Evolutionary conservation across 2,329 filamentous ascomycete species (phyloP).

Genomic region (Colletotrichum sansevieriae): DNA sequence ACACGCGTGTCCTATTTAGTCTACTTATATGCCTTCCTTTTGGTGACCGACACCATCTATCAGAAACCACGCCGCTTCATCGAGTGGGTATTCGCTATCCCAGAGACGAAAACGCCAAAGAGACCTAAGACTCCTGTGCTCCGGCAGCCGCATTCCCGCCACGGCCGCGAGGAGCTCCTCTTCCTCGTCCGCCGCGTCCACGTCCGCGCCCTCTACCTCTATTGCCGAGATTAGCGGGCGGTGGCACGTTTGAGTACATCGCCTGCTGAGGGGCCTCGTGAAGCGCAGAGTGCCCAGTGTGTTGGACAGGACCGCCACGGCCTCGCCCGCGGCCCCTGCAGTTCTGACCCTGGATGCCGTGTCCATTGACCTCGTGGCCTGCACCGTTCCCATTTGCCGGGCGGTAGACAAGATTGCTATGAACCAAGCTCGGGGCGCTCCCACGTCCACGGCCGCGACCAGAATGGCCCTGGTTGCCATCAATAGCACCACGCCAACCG

Average conservation of each 20-base stretch:
- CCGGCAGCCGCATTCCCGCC: constrained; percentile 44
- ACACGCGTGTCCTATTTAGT: constrained; percentile 6
- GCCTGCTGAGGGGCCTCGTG: constrained; percentile 42
- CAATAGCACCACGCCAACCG: constrained; percentile 69
- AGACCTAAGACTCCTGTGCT: constrained; percentile 6
- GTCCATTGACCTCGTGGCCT: constrained; percentile 48
- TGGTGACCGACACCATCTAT: constrained; percentile 22
- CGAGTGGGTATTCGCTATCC: constrained; percentile 29
- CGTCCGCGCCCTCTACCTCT: constrained; percentile 57
- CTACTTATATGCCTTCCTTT: constrained; percentile 6
- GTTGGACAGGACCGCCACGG: constrained; percentile 35
- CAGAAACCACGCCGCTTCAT: constrained; percentile 31
- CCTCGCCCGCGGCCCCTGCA: constrained; percentile 38
- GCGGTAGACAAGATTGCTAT: constrained; percentile 67
- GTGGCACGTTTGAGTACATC: constrained; percentile 69
- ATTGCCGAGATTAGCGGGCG: constrained; percentile 68
- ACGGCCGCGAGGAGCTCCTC: constrained; percentile 52
- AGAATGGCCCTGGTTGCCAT: constrained; percentile 55
- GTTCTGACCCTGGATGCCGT: constrained; percentile 42
- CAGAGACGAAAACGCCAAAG: constrained; percentile 8
- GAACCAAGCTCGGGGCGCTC: constrained; percentile 57
- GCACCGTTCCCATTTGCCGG: constrained; percentile 48
- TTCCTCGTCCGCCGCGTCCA: constrained; percentile 46
- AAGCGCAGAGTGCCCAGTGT: constrained; percentile 32
- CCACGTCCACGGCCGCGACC: constrained; percentile 51